Evolutionary conservation across 73 alveolate genomes (phyloP).

Genomic region (Paramecium caudatum): DNA sequence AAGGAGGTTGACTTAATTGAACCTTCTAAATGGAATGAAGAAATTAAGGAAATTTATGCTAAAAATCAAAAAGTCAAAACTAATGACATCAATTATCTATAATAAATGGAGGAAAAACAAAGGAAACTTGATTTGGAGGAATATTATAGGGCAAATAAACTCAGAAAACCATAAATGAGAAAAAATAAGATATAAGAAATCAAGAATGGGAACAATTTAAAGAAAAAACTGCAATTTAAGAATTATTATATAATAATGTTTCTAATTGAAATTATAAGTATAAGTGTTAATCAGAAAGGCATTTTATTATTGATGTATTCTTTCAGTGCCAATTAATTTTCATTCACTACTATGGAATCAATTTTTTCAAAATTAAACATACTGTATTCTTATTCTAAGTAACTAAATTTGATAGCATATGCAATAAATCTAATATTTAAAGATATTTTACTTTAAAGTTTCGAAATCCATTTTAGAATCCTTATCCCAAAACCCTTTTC

Average conservation of each 20-base stretch:
- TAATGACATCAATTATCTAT: neutral
- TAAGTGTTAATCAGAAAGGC: too few species aligned
- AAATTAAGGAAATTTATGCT: neutral
- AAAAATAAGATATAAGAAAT: conserved; percentile 22
- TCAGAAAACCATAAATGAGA: conserved; percentile 62
- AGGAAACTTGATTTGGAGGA: conserved; percentile 2
- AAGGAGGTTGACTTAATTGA: conserved; percentile 14
- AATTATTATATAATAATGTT: conserved; percentile 22
- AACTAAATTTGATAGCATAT: too few species aligned
- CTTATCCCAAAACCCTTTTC: too few species aligned
- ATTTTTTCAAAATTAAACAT: too few species aligned
- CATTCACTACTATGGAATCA: too few species aligned
- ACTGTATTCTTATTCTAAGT: too few species aligned
- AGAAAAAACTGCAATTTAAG: neutral
- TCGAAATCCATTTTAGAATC: too few species aligned
- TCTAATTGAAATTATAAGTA: too few species aligned
- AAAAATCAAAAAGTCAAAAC: neutral
- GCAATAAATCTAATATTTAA: too few species aligned
- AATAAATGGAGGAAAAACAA: neutral
- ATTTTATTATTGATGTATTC: too few species aligned
- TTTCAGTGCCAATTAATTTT: too few species aligned
- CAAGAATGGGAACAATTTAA: conserved; percentile 48
- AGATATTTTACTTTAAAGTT: too few species aligned
- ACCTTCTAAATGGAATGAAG: neutral
- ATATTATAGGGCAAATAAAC: conserved; percentile 20